Base-by-base conservation (phyloP, 768 basidiomycete species). In the Rhizopogon vinicolor region DNA sequence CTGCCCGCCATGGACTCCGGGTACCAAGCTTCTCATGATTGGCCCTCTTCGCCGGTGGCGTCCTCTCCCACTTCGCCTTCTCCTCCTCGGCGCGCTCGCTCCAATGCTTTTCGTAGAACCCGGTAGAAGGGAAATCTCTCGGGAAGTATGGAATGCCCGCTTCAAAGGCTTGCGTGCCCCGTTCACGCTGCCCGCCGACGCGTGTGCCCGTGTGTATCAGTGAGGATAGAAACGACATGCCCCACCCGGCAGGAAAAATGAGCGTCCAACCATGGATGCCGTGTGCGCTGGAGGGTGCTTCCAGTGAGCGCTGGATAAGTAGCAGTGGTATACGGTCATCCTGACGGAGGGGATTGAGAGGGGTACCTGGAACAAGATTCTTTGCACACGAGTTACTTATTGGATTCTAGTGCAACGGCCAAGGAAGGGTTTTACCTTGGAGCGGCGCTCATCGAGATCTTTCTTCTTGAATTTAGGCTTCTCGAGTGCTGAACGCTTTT, bases 241-340 rank as follows among this genome's bases (percentile, higher is more conserved):
- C 80, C 93, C 94, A 98, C 12, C 92, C 93, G 1, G 83, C 76
- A 3, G 96, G 96, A 33, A 96, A 68, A 44, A 97, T 75, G 8
- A 99, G 73, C 7, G 86, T 93, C 88, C 91, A 97, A 40, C 95
- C 94, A 62, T 93, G 85, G 31, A 93, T 73, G 1, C 78, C 74
- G 59, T 76, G 74, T 9, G 63, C 68, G 54, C 64, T 46, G 13
- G 63, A 52, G 3, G 69, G 35, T n/a, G 67, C 62, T 58, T 84
- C 83, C 19, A 91, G 63, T 9, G 91, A 87, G 19, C 84, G 84
- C 65, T 94, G 93, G 7, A 95, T 81, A 44, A 99, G 79, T 41
- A 98, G 70, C 50, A 94, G 69, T 2, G 95, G 93, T 14, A 98
- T 74, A 16, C 89, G 85, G 66, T 91, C 85, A 66, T 99, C 96